Evolutionary conservation across 2,329 filamentous ascomycete genomes (phyloP).

Genomic region (Aaosphaeria pasadenensis): DNA sequence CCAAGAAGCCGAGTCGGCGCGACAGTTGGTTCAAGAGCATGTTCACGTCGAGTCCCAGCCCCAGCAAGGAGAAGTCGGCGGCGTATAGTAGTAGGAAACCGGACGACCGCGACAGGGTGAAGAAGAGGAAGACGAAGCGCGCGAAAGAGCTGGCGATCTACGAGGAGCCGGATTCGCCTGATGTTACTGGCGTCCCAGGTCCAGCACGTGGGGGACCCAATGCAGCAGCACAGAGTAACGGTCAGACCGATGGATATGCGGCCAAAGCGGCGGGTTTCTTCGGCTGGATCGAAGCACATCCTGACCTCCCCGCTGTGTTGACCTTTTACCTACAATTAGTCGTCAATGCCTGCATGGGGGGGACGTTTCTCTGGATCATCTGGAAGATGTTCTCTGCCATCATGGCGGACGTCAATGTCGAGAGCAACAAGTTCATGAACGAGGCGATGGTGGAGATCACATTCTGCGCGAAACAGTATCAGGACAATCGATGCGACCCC

Average conservation of each 20-base stretch:
- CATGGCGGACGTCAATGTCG: slow-evolving; percentile 70
- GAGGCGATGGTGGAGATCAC: slow-evolving; percentile 71
- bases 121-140: slow-evolving; percentile 32
- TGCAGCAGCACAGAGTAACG: slow-evolving; percentile 2
- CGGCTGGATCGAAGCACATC: slow-evolving; percentile 62
- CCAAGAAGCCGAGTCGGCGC: slow-evolving; percentile 29
- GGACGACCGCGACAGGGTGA: slow-evolving; percentile 36
- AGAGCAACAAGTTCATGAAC: slow-evolving; percentile 65
- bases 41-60: slow-evolving; percentile 31
- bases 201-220: slow-evolving; percentile 1
- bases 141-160: slow-evolving; percentile 13
- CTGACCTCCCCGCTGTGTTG: slow-evolving; percentile 62
- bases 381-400: slow-evolving; percentile 69
- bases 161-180: slow-evolving; percentile 24
- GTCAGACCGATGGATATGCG: slow-evolving; percentile 10
- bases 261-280: slow-evolving; percentile 50
- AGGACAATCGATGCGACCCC: slow-evolving; percentile 70
- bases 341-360: slow-evolving; percentile 63
- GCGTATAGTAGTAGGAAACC: slow-evolving; percentile 33
- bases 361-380: slow-evolving; percentile 61
- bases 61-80: slow-evolving; percentile 34
- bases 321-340: slow-evolving; percentile 65
- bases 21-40: slow-evolving; percentile 29
- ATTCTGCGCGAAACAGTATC: slow-evolving; percentile 70
- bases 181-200: background rate